Evolutionary conservation across 805 yeast species (phyloP).

Genomic region (Candida boleticola): DNA sequence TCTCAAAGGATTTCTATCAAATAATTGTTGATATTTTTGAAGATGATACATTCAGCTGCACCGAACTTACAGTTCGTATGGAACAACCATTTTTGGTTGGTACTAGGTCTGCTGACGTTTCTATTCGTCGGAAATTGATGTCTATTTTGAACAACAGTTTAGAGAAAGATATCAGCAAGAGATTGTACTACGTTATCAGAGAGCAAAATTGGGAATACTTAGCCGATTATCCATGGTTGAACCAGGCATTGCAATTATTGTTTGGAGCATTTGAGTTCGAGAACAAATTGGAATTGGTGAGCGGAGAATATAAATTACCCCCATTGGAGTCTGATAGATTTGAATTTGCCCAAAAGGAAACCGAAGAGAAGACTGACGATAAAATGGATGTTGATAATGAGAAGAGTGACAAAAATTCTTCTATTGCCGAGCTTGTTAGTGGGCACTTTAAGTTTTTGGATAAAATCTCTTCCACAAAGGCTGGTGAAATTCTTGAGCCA

Average conservation of each 20-base stretch:
- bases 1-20: conserved; percentile 76
- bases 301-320: conserved; percentile 52
- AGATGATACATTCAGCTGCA: conserved; percentile 69
- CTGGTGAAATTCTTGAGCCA: conserved; percentile 66
- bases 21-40: conserved; percentile 87
- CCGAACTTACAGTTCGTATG: conserved; percentile 90
- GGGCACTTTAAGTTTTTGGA: conserved; percentile 30
- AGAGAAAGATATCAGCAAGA: conserved; percentile 72
- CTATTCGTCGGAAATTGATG: conserved; percentile 76
- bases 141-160: conserved; percentile 71
- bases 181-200: conserved; percentile 81
- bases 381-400: conserved; percentile 28
- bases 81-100: conserved; percentile 97
- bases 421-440: conserved; percentile 15
- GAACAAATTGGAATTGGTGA: conserved; percentile 43
- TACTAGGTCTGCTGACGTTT: conserved; percentile 75
- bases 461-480: conserved; percentile 34
- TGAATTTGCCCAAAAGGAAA: conserved; percentile 29
- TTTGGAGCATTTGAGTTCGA: conserved; percentile 71
- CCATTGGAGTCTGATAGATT: conserved; percentile 36
- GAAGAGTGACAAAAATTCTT: not conserved
- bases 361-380: conserved; percentile 10
- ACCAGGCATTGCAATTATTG: conserved; percentile 85
- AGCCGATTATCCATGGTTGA: conserved; percentile 92
- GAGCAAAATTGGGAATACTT: conserved; percentile 97